Evolutionary conservation across 2,329 filamentous ascomycete genomes (phyloP), one percentile per base, ranked within the genome.

Genomic region (Arthroderma sp.): DNA sequence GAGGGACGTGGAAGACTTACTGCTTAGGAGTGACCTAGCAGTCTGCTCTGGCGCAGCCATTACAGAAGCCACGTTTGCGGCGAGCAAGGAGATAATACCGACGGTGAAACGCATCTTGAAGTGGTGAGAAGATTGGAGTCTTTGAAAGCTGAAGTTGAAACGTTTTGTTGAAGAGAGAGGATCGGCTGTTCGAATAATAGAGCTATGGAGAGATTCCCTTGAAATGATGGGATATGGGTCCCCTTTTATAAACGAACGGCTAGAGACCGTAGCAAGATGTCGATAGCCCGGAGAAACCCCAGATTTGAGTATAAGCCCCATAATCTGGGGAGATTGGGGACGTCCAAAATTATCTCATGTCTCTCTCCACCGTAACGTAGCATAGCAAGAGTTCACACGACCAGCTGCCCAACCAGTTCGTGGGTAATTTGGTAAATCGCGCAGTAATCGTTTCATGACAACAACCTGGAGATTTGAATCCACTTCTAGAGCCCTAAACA

Each of bases 61-160:
- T 8, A 33, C 52, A 41, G 19, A 9, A 21, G 31, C 19, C 9
- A 37, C 17, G 21, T 31, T 19, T 5, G 31, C 31, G 3, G 28
- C 17, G 11, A 54, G 23, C 28, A 54, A 21, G 11, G 51, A 37
- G 17, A 39, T 37, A 39, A 38, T 37, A 39, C 21, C 31, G 19
- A 39, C 15, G n/a, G 11, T 23, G 37, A 38, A 39, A 15, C 23
- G 52, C 52, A 54, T 54, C 17, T 54, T 54, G 44, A 51, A 43
- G 23, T 31, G 9, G 5, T 9, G 8, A 31, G 15, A 17, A 41
- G 35, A n/a, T 39, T 23, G 15, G 8, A 33, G 9, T 25, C 6
- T 38, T 23, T 17, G 6, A 2, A n/a, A n/a, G 28, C 23, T 17
- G 15, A 39, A 35, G 25, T 51, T 51, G 13, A 7, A 13, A n/a